These are phyloP conservation scores for Saitozyma podzolica DNA, from an alignment of 768 basidiomycete species.

Conservation along the genomic window DNA sequence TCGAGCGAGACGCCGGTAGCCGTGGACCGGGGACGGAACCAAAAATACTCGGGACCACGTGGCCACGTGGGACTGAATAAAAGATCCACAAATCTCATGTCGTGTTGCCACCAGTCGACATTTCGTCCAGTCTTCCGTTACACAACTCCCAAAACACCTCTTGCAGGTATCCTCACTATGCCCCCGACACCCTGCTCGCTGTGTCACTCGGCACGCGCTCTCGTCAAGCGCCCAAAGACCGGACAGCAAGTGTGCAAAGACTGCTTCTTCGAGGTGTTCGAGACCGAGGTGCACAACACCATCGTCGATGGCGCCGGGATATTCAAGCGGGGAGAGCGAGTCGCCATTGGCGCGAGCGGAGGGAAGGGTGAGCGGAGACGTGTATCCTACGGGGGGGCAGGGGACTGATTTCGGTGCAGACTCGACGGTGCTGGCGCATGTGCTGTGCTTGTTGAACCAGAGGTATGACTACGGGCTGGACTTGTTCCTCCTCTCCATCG, in stretches of 20 bases:
- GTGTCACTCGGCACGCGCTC: conserved; percentile 73
- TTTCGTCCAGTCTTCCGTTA: too few species aligned
- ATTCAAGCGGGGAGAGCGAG: conserved; percentile 84
- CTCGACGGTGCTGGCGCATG: conserved; percentile 94
- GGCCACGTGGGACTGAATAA: too few species aligned
- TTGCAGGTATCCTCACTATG: conserved; percentile 62
- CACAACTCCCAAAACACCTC: not conserved
- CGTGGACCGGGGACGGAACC: too few species aligned
- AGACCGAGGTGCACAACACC: conserved; percentile 97
- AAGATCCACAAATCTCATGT: too few species aligned
- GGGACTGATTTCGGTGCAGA: conserved; percentile 58
- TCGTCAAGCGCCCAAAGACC: conserved; percentile 92
- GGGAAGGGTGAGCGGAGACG: conserved; percentile 73
- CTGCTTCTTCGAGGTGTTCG: conserved; percentile 88
- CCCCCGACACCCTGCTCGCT: conserved; percentile 76
- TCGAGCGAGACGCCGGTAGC: too few species aligned
- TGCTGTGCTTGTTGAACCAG: conserved; percentile 93
- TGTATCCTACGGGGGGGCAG: not conserved
- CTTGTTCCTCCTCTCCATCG: conserved; percentile 89
- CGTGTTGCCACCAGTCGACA: too few species aligned
- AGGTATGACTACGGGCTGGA: conserved; percentile 90
- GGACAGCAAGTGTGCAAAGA: conserved; percentile 95
- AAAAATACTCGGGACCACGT: too few species aligned
- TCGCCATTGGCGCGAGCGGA: conserved; percentile 97
- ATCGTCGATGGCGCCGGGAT: conserved; percentile 72